Evolutionary conservation across 768 basidiomycete genomes (phyloP).

Genomic region (Sporobolomyces pararoseus): DNA sequence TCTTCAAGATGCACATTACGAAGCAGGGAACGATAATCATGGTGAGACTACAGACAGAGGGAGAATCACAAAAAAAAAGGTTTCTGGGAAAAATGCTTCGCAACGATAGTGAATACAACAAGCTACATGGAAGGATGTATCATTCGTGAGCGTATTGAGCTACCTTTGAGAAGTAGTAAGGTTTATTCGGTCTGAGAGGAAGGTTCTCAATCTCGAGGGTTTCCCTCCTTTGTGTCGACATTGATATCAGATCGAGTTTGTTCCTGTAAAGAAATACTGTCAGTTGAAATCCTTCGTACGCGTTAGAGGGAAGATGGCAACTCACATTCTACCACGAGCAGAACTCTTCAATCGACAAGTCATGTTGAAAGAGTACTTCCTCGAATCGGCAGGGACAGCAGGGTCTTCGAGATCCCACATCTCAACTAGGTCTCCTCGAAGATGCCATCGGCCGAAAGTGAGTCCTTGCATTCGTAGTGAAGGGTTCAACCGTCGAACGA

Average conservation of each 20-base stretch:
- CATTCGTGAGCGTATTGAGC: conserved; percentile 38
- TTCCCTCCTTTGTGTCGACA: conserved; percentile 35
- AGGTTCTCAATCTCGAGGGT: conserved; percentile 41
- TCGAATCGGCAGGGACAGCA: not conserved
- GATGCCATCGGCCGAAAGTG: conserved; percentile 37
- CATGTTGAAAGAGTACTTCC: conserved; percentile 44
- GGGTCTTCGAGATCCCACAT: conserved; percentile 38
- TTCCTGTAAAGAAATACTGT: conserved; percentile 33
- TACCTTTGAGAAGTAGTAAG: conserved; percentile 44
- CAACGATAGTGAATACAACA: no score
- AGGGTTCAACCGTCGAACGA: conserved; percentile 42
- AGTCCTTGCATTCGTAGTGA: conserved; percentile 35
- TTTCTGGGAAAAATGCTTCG: no score
- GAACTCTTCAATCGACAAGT: conserved; percentile 37
- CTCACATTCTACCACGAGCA: conserved; percentile 41
- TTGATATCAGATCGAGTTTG: conserved; percentile 43
- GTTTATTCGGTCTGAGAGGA: conserved; percentile 38
- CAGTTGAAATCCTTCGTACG: not conserved
- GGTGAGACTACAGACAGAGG: no score
- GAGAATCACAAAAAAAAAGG: no score
- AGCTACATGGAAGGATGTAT: no score
- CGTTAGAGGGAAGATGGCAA: no score
- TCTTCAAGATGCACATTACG: no score
- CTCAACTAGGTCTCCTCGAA: conserved; percentile 40
- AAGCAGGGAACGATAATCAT: no score